phyloP scores from a whole-genome alignment of 2,329 filamentous ascomycete species.

The Sporothrix mexicana region DNA sequence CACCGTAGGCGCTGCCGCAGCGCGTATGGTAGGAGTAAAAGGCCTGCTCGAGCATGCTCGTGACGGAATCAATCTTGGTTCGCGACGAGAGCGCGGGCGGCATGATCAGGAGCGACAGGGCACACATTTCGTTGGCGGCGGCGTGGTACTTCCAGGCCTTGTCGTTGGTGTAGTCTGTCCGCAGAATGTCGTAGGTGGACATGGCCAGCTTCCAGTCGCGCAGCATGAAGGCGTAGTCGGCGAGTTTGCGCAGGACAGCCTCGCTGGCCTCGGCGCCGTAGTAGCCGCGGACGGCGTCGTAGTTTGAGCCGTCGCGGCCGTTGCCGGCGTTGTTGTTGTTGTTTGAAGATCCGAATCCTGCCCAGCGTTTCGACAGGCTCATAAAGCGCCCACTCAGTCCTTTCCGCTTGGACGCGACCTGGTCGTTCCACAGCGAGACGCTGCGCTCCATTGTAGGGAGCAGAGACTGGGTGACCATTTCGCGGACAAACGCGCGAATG shows the following conservation, averaged over 20 bases:
- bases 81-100: constrained; percentile 75
- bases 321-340: constrained; percentile 52
- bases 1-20: constrained; percentile 78
- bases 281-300: constrained; percentile 81
- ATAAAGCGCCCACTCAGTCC: constrained; percentile 94
- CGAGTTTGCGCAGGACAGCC: constrained; percentile 89
- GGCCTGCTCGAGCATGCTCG: constrained; percentile 86
- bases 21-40: constrained; percentile 91
- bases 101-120: constrained; percentile 79
- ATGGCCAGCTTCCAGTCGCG: constrained; percentile 93
- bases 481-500: constrained; percentile 85
- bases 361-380: constrained; percentile 89
- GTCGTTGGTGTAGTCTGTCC: constrained; percentile 88
- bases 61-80: constrained; percentile 77
- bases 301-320: constrained; percentile 61
- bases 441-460: constrained; percentile 95
- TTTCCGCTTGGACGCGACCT: constrained; percentile 86
- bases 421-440: constrained; percentile 93
- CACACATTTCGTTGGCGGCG: constrained; percentile 93
- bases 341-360: constrained; percentile 69
- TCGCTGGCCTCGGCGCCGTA: constrained; percentile 86
- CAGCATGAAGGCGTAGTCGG: constrained; percentile 96
- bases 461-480: constrained; percentile 94
- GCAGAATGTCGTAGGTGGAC: constrained; percentile 87
- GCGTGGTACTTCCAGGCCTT: constrained; percentile 98